Percentiles rank a stretch among this genome's conserved stretches.
Conservation (phyloP, 1,284 basidiomycete genomes). For the Termitomyces sp. region DNA sequence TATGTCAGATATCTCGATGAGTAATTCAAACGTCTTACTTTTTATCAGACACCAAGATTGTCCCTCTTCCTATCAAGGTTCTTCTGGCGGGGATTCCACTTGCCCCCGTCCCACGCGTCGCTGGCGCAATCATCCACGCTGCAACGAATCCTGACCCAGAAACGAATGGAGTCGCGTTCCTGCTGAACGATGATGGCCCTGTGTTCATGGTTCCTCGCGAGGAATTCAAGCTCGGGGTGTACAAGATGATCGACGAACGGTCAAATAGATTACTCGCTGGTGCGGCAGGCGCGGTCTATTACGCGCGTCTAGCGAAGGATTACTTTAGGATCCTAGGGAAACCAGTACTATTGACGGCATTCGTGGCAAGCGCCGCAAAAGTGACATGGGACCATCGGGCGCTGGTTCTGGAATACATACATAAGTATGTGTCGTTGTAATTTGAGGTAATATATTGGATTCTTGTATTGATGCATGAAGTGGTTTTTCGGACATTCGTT, state of each 20-base stretch:
- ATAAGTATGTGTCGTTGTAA: conserved; percentile 7
- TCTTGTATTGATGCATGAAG: background rate
- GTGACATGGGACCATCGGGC: conserved; percentile 24
- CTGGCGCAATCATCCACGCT: conserved; percentile 46
- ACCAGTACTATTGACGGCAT: conserved; percentile 12
- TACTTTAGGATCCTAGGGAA: conserved; percentile 17
- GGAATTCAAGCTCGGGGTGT: conserved; percentile 45
- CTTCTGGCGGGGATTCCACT: conserved; percentile 48
- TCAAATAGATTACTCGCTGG: conserved; percentile 29
- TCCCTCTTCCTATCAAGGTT: conserved; percentile 34
- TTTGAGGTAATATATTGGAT: background rate
- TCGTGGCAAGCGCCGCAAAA: conserved; percentile 16
- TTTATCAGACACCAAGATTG: conserved; percentile 41
- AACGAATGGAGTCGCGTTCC: conserved; percentile 42
- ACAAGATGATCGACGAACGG: conserved; percentile 42
- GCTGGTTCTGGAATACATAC: conserved; percentile 14
- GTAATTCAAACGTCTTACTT: conserved; percentile 2
- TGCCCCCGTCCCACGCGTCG: conserved; percentile 43
- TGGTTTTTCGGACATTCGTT: background rate
- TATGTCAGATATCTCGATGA: background rate
- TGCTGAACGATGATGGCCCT: conserved; percentile 45
- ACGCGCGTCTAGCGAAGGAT: conserved; percentile 16
- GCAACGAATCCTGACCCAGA: conserved; percentile 43
- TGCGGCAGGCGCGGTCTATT: conserved; percentile 16
- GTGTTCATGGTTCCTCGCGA: conserved; percentile 42